A percentile compares a stretch with the other conserved stretches of the same genome.
Conservation (phyloP, 192 early-diverging fungal genomes). For the Dissophora globulifera region DNA sequence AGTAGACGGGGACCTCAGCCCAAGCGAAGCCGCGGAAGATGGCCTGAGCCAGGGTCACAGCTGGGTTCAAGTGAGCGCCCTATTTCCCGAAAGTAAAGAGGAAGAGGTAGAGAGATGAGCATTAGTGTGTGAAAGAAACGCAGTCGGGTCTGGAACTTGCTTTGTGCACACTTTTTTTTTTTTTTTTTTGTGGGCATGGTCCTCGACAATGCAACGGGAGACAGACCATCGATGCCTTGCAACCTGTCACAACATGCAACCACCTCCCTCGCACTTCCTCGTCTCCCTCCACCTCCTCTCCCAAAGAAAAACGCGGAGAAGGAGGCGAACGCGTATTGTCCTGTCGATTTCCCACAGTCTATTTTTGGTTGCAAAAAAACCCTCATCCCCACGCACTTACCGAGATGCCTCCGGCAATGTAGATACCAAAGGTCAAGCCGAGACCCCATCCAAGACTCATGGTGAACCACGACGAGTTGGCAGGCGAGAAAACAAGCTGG, state of each 20-base stretch:
- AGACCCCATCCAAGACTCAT: slow-evolving; percentile 73
- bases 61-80: slow-evolving; percentile 85
- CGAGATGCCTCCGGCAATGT: slow-evolving; percentile 70
- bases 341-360: no score
- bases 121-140: background rate
- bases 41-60: slow-evolving; percentile 74
- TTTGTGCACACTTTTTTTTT: no score
- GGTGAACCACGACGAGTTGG: slow-evolving; percentile 58
- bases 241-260: no score
- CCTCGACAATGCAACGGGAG: no score
- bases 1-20: slow-evolving; percentile 73
- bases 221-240: no score
- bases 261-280: no score
- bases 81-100: slow-evolving; percentile 8
- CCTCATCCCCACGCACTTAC: slow-evolving; percentile 59
- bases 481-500: slow-evolving; percentile 38
- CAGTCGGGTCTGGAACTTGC: no score
- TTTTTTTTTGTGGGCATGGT: no score
- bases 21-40: slow-evolving; percentile 75
- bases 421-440: slow-evolving; percentile 71
- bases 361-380: background rate
- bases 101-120: background rate
- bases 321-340: no score
- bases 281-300: no score
- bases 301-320: no score